These are phyloP conservation scores for Trichoderma hamatum DNA, from an alignment of 2,329 filamentous ascomycete genomes.

Conservation along the genomic window DNA sequence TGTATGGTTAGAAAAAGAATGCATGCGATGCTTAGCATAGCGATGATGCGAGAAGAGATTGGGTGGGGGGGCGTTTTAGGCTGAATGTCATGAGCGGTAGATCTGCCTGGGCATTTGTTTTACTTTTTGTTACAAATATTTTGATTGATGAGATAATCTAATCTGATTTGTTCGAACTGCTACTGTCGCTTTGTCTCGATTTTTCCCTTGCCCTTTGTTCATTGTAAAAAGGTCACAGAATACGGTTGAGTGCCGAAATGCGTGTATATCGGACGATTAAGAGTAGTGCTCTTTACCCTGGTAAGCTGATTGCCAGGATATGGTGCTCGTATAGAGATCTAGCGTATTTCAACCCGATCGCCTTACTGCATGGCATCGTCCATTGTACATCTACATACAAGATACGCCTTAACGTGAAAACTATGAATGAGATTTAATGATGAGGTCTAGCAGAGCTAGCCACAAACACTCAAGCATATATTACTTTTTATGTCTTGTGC, in stretches of 20 bases:
- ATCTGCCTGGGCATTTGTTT: conserved; percentile 7
- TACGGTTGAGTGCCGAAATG: neutral
- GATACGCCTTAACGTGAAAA: neutral
- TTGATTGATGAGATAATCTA: neutral
- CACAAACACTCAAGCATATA: too few species aligned
- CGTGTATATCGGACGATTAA: neutral
- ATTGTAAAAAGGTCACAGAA: neutral
- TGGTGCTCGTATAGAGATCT: neutral
- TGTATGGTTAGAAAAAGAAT: neutral
- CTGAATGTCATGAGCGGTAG: conserved; percentile 24
- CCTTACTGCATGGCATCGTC: neutral
- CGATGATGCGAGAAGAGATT: neutral
- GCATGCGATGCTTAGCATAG: neutral
- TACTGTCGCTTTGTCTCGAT: neutral
- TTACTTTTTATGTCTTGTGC: too few species aligned
- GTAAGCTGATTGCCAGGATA: neutral
- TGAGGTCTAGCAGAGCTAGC: too few species aligned
- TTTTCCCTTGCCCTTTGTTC: rapidly evolving
- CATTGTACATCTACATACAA: neutral
- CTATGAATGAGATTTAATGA: neutral
- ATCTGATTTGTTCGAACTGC: neutral
- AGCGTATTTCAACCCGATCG: neutral
- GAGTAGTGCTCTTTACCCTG: neutral
- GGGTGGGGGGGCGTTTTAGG: conserved; percentile 17
- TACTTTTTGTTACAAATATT: neutral